Evolutionary conservation across 2,329 filamentous ascomycete species (phyloP), one percentile per base, ranked within the genome.

Genomic region (Cordyceps tenuipes): DNA sequence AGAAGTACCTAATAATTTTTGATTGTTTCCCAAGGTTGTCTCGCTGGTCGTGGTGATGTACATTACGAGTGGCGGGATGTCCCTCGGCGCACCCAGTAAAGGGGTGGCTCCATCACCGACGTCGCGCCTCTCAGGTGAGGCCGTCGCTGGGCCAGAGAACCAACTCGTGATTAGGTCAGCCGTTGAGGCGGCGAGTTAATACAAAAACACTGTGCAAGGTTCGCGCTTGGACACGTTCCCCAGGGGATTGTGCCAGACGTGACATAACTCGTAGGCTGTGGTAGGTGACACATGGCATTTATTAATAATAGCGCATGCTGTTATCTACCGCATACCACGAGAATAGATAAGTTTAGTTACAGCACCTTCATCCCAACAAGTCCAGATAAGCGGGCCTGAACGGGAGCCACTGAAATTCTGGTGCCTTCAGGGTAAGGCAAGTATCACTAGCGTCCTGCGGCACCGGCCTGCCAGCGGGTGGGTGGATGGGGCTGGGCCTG

Each of bases 1-100:
- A 61, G 52, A 61, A 5, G 3, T 61, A 61, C 39, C 46, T 61
- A 61, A 61, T 61, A 53, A 50, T 17, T 51, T 43, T 31, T 50
- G 55, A 21, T 50, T 57, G 34, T 47, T 47, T 3, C 36, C n/a
- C 3, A 44, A 19, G 10, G 7, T 17, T 36, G 48, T 15, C n/a
- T 21, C n/a, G 43, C 9, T 10, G 5, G 5, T 21, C 29, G n/a
- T 21, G n/a, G 19, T 21, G 39, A 3, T 15, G 8, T 12, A 9
- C 5, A n/a, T 10, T 17, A 3, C 47, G 47, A 49, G 5, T 49
- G n/a, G 23, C 7, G 29, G 29, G 7, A 29, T 29, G 7, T 29
- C 7, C 5, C 7, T 29, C 29, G 29, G 29, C 29, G 29, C 29
- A 29, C 7, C 5, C 29, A 6, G 5, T 8, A 6, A 29, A 5